Evolutionary conservation across 768 basidiomycete species (phyloP).

Genomic region (Cystobasidiopsis lactophilus): DNA sequence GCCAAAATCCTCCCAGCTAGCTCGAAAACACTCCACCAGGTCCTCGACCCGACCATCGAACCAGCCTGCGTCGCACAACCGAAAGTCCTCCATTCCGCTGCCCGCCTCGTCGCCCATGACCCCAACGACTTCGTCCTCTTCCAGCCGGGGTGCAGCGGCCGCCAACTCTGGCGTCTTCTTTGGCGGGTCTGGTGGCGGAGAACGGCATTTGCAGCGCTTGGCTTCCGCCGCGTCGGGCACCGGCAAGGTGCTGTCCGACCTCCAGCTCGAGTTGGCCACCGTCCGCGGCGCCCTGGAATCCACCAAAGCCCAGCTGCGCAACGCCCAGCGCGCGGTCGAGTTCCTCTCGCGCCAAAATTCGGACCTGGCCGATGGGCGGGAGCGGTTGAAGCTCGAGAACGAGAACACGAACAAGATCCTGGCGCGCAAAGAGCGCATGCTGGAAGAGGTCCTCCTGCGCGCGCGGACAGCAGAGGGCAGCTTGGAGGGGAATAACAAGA

Average conservation of each 20-base stretch:
- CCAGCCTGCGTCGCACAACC: no score
- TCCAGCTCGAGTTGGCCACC: conserved; percentile 60
- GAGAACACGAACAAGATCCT: conserved; percentile 75
- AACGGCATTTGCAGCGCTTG: not conserved
- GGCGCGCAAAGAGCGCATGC: conserved; percentile 57
- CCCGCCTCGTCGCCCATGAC: no score
- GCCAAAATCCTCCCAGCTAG: no score
- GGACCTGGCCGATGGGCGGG: conserved; percentile 67
- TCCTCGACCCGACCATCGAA: no score
- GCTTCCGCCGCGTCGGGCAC: conserved; percentile 27
- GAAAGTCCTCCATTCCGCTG: no score
- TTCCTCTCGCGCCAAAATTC: conserved; percentile 31
- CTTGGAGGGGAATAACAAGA: conserved; percentile 43
- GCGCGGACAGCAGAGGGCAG: conserved; percentile 59
- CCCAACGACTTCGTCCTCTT: no score
- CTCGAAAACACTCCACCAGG: no score
- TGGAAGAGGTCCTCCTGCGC: conserved; percentile 71
- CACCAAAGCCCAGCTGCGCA: conserved; percentile 54
- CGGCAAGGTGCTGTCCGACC: conserved; percentile 66
- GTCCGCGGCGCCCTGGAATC: conserved; percentile 65
- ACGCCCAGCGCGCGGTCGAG: conserved; percentile 43
- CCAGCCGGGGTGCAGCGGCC: not conserved
- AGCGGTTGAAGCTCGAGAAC: conserved; percentile 60
- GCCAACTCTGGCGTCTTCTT: conserved; percentile 7
- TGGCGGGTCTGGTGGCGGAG: not conserved